Base-by-base conservation (phyloP, 768 basidiomycete species). In the Boletus pseudopeckii region DNA sequence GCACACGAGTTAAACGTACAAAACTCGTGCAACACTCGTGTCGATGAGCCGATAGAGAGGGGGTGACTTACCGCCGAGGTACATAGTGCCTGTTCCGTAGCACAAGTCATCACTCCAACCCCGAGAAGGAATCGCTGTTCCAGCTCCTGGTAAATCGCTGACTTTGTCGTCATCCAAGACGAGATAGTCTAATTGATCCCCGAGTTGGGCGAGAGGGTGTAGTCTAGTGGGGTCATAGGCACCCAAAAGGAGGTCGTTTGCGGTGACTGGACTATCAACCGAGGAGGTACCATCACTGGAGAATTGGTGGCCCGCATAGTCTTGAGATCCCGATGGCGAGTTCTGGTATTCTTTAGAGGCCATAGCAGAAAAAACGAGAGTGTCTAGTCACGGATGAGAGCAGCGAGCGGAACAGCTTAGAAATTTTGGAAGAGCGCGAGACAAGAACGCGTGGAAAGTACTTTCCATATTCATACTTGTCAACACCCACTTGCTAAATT, bases 81-180 rank as follows among this genome's bases (percentile, higher is more conserved):
- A 99, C 77, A 94, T 97, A 61, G 95, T 95, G 59, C 97, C 97
- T 65, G 95, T 98, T 67, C 97, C 97, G 75, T 98, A 98, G 82
- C 94, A 98, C 55, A 99, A 76, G 77, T 99, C 97, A 77, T 99
- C 97, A 75, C 92, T 91, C 95, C 93, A 98, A 58, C 97, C 94
- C 77, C 97, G 80, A 70, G 88, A 90, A 63, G 95, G 94, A 60
- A 99, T 83, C 54, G 95, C 94, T 55, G 90, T 93, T 63, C 80
- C 82, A 63, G 90, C 84, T 47, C 97, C 97, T 68, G 92, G 92
- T 56, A 97, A 77, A 50, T 92, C 85, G 71, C 74, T 92, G 63
- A 87, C 86, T 78, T 98, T 96, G 76, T 96, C 96, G 72, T 99
- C 97, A 59, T 98, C 96, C 54, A 99, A 81, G 62, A 91, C 80